Conservation (phyloP, 1,139 yeast genomes). For the Kodamaea sp. region DNA sequence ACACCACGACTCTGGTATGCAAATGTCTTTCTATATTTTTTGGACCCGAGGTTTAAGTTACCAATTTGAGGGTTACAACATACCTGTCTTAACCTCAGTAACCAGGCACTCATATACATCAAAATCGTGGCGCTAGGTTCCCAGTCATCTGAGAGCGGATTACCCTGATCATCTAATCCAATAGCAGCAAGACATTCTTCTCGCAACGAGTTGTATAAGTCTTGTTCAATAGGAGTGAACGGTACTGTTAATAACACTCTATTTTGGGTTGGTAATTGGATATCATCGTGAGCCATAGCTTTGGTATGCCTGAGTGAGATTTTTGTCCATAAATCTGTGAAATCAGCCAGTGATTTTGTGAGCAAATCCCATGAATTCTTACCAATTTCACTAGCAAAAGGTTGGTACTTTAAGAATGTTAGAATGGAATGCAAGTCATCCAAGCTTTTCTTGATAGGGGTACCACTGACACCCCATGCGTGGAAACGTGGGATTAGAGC, state of each 20-base stretch:
- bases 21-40: conserved; percentile 23
- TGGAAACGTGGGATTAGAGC: conserved; percentile 77
- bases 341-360: conserved; percentile 28
- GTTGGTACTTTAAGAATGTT: conserved; percentile 61
- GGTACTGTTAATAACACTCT: conserved; percentile 67
- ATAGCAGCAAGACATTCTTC: conserved; percentile 61
- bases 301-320: conserved; percentile 78
- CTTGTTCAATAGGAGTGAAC: conserved; percentile 78
- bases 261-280: conserved; percentile 72
- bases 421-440: conserved; percentile 69
- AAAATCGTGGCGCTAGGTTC: conserved; percentile 43
- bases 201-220: conserved; percentile 66
- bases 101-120: conserved; percentile 58
- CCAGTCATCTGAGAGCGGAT: conserved; percentile 50
- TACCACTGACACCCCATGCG: conserved; percentile 97
- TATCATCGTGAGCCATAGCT: conserved; percentile 73
- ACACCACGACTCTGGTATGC: conserved; percentile 13
- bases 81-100: conserved; percentile 64
- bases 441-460: conserved; percentile 70
- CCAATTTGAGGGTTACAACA: conserved; percentile 84
- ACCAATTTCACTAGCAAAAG: conserved; percentile 50
- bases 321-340: conserved; percentile 42
- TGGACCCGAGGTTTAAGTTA: conserved; percentile 26
- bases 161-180: conserved; percentile 56
- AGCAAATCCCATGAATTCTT: conserved; percentile 35